Evolutionary conservation across 768 basidiomycete genomes (phyloP), one percentile per base, ranked within the genome.

Genomic region (Mycena rosella): DNA sequence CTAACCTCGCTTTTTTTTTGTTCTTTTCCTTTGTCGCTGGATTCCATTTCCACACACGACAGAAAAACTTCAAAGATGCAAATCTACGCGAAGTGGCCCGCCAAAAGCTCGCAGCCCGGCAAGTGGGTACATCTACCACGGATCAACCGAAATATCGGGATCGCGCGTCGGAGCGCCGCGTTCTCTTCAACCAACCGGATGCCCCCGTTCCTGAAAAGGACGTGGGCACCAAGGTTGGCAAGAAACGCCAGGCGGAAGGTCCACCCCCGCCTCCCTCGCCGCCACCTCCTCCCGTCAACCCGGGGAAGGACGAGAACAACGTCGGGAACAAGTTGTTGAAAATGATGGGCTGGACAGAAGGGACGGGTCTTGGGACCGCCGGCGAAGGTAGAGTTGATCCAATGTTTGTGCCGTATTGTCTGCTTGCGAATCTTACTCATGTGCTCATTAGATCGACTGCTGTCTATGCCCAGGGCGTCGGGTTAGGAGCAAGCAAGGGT

Each of bases 291-390:
- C 83, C 88, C 3, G 73, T 90, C 5, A 89, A 91, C 72, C 93
- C 91, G 7, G 93, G 88, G 7, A 83, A 94, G 75, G 96, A 98
- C 73, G 88, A 91, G 55, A 89, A 74, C 45, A 99, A 99, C 72
- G 87, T 95, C 14, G 98, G 98, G 8, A 96, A 96, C 75, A 96
- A 95, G 75, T 77, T 99, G 63, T 78, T 99, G 69, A 95, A 95
- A 78, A 96, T 97, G 89, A 98, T 99, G 96, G 98, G 97, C 0
- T 99, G 96, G 96, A 93, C 86, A 69, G 92, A 93, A 73, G 96
- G 96, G 8, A 89, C 87, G 18, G 96, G 97, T 1, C 80, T 99
- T 44, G 97, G 97, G 0, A 86, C 88, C 9, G 85, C 86, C 52
- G 93, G 93, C 5, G 93, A 94, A 58, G 96, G 96, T 48, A 80